Evolutionary conservation across 768 basidiomycete species (phyloP), one percentile per base, ranked within the genome.

Genomic region (Tylopilus intermedius): DNA sequence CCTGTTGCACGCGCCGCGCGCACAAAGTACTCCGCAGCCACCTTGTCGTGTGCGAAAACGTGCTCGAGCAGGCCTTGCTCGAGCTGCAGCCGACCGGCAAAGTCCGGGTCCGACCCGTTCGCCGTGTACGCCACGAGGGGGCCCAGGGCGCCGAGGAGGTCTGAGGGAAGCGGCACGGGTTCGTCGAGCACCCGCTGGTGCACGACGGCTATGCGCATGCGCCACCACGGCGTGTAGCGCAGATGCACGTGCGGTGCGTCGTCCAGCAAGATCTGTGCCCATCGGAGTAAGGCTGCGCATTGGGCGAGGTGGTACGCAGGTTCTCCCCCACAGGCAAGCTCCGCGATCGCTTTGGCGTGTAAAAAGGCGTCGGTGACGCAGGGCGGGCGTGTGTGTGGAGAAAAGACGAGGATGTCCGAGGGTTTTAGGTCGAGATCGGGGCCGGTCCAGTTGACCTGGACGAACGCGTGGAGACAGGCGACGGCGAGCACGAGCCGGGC

Each of bases 391-490:
- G 51, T 43, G 30, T 66, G 57, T 27, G 60, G 58, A 38, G 73
- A 61, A 24, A 79, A 73, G 52, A 67, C 42, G 60, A 77, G 63
- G 44, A 76, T 47, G 33, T 72, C 74, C 58, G 71, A 60, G 42
- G 77, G 65, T 56, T 70, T 68, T 56, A 94, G 67, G 54, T 82
- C 73, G 40, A 96, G 78, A 61, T 88, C 79, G 2, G 96, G 96
- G 5, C 96, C 96, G 0, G 94, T 97, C 93, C 94, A 99, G 70
- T 99, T 99, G 27, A 76, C 78, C 67, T 99, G 96, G 5, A 94
- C 76, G 72, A 94, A 99, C 0, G 90, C 82, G 58, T 96, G 92
- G 22, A 97, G 75, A 56, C 86, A 86, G 6, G 92, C 84, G 9
- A 95, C 76, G 0, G 82, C 91, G 9, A 92, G 57, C 10, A 80